Base-by-base conservation (phyloP, 2,329 filamentous ascomycete species). In the Tolypocladium paradoxum region DNA sequence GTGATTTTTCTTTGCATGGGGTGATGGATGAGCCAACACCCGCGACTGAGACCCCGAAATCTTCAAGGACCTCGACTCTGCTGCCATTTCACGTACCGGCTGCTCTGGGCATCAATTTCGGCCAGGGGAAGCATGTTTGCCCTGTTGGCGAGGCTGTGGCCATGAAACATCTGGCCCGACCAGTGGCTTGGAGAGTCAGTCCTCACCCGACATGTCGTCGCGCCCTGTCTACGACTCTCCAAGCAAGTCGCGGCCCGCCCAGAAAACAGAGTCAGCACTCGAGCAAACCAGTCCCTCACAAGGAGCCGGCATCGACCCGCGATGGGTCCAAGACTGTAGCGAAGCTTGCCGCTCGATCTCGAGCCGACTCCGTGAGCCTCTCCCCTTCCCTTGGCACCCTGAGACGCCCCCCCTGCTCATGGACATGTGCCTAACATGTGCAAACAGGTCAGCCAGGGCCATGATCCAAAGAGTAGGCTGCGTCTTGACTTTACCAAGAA, bases 381-480 rank as follows among this genome's bases (percentile, higher is more conserved):
- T 22, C 29, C 9, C 22, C 7, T 7, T 36, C 9, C 24, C 9
- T 16, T 27, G n/a, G 24, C 4, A 4, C 4, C 27, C 11, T 8
- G 33, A n/a, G 6, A 14, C 6, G 24, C 18, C 16, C n/a, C n/a
- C n/a, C n/a, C 16, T 24, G 27, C 4, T 6, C 5, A 20, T 20
- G 43, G 27, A 20, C 27, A 12, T 14, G 5, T 22, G 43, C 31
- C 24, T 34, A 35, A 29, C 50, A 58, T 50, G 57, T 27, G 27
- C 18, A 9, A 20, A 20, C 46, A 70, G 68, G 59, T 66, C 36
- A 63, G 63, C 51, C 60, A 66, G 24, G 66, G 65, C 7, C 66
- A 69, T 56, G 68, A 70, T 49, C 66, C 65, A n/a, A 62, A 61
- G 27, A 61, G 65, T 22, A 64, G 67, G 29, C 47, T 70, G 18